Evolutionary conservation across 306 rosid species (phyloP).

Genomic region (Adenanthera pavonina): DNA sequence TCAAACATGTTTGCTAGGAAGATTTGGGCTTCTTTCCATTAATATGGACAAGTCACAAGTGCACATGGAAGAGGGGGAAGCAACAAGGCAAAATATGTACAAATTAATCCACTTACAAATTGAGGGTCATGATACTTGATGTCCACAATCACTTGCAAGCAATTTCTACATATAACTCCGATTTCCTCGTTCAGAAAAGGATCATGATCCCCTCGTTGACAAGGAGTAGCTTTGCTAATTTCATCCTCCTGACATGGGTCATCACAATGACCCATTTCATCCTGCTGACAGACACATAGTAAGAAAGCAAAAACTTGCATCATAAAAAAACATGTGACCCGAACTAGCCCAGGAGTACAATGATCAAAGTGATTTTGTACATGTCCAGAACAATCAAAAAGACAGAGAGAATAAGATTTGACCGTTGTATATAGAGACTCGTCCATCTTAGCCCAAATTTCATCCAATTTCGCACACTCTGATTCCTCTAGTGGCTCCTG

Average conservation of each 20-base stretch:
- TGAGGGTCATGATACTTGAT: slow-evolving; percentile 52
- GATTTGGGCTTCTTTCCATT: not conserved
- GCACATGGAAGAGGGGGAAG: not conserved
- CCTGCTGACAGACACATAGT: slow-evolving; percentile 40
- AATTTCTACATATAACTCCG: slow-evolving; percentile 54
- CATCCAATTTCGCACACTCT: slow-evolving; percentile 37
- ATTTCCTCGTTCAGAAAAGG: slow-evolving; percentile 57
- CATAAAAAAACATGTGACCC: not conserved
- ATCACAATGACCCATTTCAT: slow-evolving; percentile 32
- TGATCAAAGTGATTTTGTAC: not conserved
- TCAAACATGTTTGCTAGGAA: not conserved
- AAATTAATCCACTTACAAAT: slow-evolving; percentile 56
- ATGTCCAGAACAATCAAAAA: no score
- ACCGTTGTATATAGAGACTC: not conserved
- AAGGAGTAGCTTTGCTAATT: slow-evolving; percentile 35
- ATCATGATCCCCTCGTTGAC: slow-evolving; percentile 56
- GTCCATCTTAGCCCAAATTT: slow-evolving; percentile 45
- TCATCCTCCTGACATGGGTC: slow-evolving; percentile 27
- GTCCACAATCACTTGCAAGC: slow-evolving; percentile 49
- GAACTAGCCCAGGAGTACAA: not conserved
- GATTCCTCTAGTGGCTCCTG: slow-evolving; percentile 33
- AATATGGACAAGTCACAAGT: not conserved
- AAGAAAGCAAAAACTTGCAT: not conserved
- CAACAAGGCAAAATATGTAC: not conserved
- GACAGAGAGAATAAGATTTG: no score